A percentile compares a stretch with the other conserved stretches of the same genome.
Conservation (phyloP, 2,329 filamentous ascomycete genomes). For the Xylariaceae sp. region DNA sequence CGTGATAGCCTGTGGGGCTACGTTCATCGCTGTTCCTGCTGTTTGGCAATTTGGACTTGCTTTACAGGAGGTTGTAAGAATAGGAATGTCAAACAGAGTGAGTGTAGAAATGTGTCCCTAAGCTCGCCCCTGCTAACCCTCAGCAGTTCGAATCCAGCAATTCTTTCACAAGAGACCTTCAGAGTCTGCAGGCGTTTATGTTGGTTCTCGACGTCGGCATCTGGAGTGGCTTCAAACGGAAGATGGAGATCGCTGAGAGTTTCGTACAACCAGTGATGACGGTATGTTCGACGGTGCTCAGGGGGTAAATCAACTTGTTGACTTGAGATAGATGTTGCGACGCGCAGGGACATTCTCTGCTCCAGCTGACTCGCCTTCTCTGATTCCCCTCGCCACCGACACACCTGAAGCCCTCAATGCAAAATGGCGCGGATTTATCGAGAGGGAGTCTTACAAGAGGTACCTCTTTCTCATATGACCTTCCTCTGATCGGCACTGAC, state of each 20-base stretch:
- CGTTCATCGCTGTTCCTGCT: slow-evolving; percentile 18
- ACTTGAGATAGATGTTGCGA: slow-evolving; percentile 37
- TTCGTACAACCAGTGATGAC: slow-evolving; percentile 47
- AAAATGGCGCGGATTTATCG: slow-evolving; percentile 21
- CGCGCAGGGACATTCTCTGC: slow-evolving; percentile 29
- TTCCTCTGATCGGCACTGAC: too few species aligned
- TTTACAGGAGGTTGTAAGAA: slow-evolving; percentile 37
- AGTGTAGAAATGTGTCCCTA: slow-evolving; percentile 6
- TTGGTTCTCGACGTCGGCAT: slow-evolving; percentile 45
- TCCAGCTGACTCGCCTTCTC: slow-evolving; percentile 11
- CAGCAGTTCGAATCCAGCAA: slow-evolving; percentile 40
- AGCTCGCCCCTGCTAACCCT: slow-evolving; percentile 1
- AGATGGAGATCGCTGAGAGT: slow-evolving; percentile 53
- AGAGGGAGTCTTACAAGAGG: slow-evolving; percentile 22
- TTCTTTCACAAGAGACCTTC: slow-evolving; percentile 40
- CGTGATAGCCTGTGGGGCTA: slow-evolving; percentile 16
- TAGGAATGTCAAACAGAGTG: slow-evolving; percentile 21
- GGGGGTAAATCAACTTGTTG: too few species aligned
- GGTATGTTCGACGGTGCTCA: slow-evolving; percentile 18
- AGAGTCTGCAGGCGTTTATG: slow-evolving; percentile 42
- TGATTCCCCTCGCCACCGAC: slow-evolving; percentile 14
- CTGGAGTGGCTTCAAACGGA: slow-evolving; percentile 51
- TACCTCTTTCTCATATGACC: too few species aligned
- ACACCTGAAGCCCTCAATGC: slow-evolving; percentile 14
- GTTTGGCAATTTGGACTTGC: slow-evolving; percentile 23